Evolutionary conservation across 2,329 filamentous ascomycete genomes (phyloP), one percentile per base, ranked within the genome.

Genomic region (Anisogramma anomala): DNA sequence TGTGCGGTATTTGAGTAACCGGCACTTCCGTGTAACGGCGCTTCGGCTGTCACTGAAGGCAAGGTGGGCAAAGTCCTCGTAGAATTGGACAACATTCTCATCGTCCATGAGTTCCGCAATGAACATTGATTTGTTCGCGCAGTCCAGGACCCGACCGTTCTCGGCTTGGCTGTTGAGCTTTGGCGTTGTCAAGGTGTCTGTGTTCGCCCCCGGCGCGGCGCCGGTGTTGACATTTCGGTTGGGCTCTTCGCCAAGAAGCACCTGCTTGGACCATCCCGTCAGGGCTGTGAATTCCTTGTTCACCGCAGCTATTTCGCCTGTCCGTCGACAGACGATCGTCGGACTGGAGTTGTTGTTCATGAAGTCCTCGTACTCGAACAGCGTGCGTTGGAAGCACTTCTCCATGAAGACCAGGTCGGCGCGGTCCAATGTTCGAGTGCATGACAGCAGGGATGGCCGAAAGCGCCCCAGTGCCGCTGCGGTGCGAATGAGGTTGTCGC

Each of bases 341-440:
- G 91, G 91, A 3, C 87, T 93, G 28, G 86, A 86, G 46, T 82
- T 86, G 49, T 86, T 79, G 43, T 84, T 79, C 66, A 95, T 83
- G 50, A 93, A 91, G 49, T 94, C 86, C 56, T 96, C 86, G 54
- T 94, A 93, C 57, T 94, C 87, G 55, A 87, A 86, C 9, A 96
- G 69, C 0, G 86, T 93, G 27, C 91, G 77, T 61, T 98, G 91
- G 56, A 96, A 86, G 54, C 84, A 93, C 63, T 94, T 94, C 60
- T 98, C 91, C 83, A 94, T 94, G 59, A 96, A 95, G 17, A 98
- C 79, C 20, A 96, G 68, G 59, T 98, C 91, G 53, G 91, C 82
- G 14, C 80, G 71, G 49, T 86, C 88, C 46, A 96, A 67, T n/a
- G 85, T 87, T 54, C 84, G 84, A 15, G 85, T 94, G 48, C 86